Percentiles rank a stretch among this genome's conserved stretches.
Conservation (phyloP, 768 basidiomycete species). For the Russula compacta region DNA sequence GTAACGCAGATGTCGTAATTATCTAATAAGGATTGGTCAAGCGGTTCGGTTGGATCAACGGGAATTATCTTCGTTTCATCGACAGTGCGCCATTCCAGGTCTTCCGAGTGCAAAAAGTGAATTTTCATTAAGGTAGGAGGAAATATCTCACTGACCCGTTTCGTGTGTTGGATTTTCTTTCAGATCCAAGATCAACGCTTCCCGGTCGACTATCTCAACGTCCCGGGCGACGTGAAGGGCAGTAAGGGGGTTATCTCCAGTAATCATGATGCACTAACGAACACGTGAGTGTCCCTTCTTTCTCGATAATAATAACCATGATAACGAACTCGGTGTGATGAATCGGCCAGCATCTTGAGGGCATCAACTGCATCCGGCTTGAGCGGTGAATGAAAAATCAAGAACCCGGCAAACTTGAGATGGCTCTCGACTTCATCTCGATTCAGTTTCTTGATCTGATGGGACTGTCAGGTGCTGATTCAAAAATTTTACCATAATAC, state of each 20-base stretch:
- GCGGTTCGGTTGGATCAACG: conserved; percentile 67
- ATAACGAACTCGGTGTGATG: conserved; percentile 82
- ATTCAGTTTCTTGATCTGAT: conserved; percentile 79
- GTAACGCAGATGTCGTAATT: conserved; percentile 96
- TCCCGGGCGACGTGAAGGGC: conserved; percentile 93
- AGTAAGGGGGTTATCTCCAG: conserved; percentile 96
- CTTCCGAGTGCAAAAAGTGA: conserved; percentile 25
- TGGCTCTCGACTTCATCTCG: conserved; percentile 72
- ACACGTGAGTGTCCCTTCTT: conserved; percentile 8
- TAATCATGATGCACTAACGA: conserved; percentile 93
- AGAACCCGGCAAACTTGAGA: conserved; percentile 86
- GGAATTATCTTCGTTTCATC: conserved; percentile 86
- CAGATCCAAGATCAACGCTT: conserved; percentile 85
- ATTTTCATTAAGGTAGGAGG: conserved; percentile 6
- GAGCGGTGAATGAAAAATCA: conserved; percentile 97
- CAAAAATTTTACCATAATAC: conserved; percentile 13
- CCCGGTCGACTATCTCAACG: conserved; percentile 95
- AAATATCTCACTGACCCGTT: conserved; percentile 39
- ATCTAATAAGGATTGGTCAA: conserved; percentile 71
- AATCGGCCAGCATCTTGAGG: conserved; percentile 90
- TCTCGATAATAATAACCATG: background rate
- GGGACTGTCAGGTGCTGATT: background rate
- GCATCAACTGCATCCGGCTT: conserved; percentile 88
- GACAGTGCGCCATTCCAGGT: conserved; percentile 89
- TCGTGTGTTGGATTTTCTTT: conserved; percentile 70